Evolutionary conservation across 139 green algal species (phyloP), one percentile per base, ranked within the genome.

Genomic region (Ettlia oleoabundans): DNA sequence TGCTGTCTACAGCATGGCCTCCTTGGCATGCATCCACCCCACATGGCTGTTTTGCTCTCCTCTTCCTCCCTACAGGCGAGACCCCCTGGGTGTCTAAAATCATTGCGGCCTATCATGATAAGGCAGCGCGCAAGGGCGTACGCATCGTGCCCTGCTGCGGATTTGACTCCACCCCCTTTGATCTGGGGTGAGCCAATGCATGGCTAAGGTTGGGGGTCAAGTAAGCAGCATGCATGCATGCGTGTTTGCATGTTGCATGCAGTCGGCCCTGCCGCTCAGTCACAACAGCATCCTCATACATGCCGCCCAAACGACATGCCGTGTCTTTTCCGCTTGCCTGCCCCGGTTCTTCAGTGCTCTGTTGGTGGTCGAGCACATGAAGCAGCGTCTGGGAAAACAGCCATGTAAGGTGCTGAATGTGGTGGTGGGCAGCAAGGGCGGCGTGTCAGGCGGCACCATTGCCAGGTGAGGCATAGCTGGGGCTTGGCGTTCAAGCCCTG

Each of bases 111-210:
- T 86, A 95, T 74, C 84, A 96, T 77, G 84, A 90, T 5, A 70
- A 82, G 40, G 95, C 94, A 2, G 67, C 62, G 9, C 30, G 42
- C 4, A 93, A 93, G 70, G 66, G 61, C 10, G 74, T 89, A 30
- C 77, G 78, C 53, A 89, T 97, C 47, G 90, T 98, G 41, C 87
- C 92, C 68, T 95, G 84, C 87, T 97, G 92, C 53, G 73, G 96
- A 52, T 98, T 95, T 83, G 95, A 98, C 92, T 91, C 72, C 78
- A 89, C 96, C 1, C 96, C 96, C 24, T 94, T 90, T 51, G 96
- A 98, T 86, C 47, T 98, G 32, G 94, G 94, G 15, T n/a, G n/a
- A n/a, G n/a, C n/a, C n/a, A n/a, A n/a, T n/a, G n/a, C n/a, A n/a
- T n/a, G n/a, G n/a, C n/a, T n/a, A n/a, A n/a, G n/a, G n/a, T n/a